A percentile compares a stretch with the other conserved stretches of the same genome.
Conservation (phyloP, 257 asterid species). For the Przewalskia tangutica region DNA sequence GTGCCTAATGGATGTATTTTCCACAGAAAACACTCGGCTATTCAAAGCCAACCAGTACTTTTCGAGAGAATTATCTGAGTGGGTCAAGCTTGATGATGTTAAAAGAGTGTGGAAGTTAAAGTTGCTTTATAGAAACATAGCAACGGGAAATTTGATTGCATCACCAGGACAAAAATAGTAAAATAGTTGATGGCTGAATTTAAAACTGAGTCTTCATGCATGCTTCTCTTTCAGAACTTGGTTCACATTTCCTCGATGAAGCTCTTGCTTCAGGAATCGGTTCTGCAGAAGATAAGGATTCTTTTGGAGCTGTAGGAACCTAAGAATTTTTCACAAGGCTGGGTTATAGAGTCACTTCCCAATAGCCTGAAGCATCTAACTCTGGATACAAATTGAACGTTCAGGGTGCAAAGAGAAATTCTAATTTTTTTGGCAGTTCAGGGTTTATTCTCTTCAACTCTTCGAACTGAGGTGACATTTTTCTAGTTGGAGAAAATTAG, state of each 20-base stretch:
- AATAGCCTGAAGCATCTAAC: slow-evolving; percentile 54
- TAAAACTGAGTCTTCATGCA: slow-evolving; percentile 69
- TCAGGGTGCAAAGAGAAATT: slow-evolving; percentile 71
- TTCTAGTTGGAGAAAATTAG: slow-evolving; percentile 78
- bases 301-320: slow-evolving; percentile 36
- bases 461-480: slow-evolving; percentile 93
- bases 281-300: slow-evolving; percentile 66
- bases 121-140: slow-evolving; percentile 86
- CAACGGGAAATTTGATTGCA: slow-evolving; percentile 72
- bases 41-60: slow-evolving; percentile 72
- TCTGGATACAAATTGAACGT: slow-evolving; percentile 59
- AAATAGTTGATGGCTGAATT: slow-evolving; percentile 71
- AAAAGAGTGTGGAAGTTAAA: slow-evolving; percentile 45
- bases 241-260: slow-evolving; percentile 66
- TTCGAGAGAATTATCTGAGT: slow-evolving; percentile 64
- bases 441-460: slow-evolving; percentile 85
- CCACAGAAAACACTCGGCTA: slow-evolving; percentile 81
- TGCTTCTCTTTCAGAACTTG: slow-evolving; percentile 57
- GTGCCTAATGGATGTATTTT: slow-evolving; percentile 78
- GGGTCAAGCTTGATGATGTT: slow-evolving; percentile 61
- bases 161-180: slow-evolving; percentile 70
- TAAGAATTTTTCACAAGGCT: too few relatives aligned
- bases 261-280: slow-evolving; percentile 78
- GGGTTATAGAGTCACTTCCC: slow-evolving; percentile 50
- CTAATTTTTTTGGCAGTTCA: slow-evolving; percentile 87